phyloP scores from a whole-genome alignment of 2,329 filamentous ascomycete genomes.

The Teratosphaeria epicoccoides region DNA sequence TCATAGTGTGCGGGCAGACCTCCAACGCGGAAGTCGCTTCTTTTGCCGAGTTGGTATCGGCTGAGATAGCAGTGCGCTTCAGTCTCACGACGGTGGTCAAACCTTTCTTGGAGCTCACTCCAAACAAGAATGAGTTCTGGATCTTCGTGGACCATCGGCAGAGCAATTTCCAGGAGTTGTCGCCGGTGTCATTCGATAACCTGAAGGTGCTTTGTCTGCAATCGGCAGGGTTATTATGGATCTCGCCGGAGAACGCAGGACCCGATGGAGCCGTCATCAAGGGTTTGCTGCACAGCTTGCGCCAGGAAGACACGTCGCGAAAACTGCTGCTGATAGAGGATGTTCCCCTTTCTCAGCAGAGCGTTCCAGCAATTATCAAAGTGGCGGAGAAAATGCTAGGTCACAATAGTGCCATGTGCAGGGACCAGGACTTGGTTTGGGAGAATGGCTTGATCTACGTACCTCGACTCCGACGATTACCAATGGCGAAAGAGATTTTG shows the following conservation, averaged over 20 bases:
- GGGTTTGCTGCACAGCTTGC: not conserved
- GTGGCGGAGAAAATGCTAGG: not conserved
- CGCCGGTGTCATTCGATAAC: too few species aligned
- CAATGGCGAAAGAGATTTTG: too few species aligned
- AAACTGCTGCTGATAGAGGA: not conserved
- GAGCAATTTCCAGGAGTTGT: too few species aligned
- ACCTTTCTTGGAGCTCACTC: too few species aligned
- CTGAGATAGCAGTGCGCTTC: too few species aligned
- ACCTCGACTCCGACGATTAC: not conserved
- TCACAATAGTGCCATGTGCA: not conserved
- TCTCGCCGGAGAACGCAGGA: not conserved
- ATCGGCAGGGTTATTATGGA: not conserved
- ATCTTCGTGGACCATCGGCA: too few species aligned
- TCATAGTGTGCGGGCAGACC: too few species aligned
- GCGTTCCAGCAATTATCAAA: not conserved
- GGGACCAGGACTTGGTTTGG: not conserved
- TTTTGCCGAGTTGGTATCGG: too few species aligned
- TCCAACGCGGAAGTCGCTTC: too few species aligned
- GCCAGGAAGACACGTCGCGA: not conserved
- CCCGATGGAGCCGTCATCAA: not conserved
- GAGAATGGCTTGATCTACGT: not conserved
- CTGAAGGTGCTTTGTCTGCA: not conserved
- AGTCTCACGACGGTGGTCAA: too few species aligned
- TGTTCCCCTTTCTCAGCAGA: not conserved
- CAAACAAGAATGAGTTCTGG: too few species aligned